Evolutionary conservation across 2,329 filamentous ascomycete genomes (phyloP).

Genomic region (Aspergillus melleus): DNA sequence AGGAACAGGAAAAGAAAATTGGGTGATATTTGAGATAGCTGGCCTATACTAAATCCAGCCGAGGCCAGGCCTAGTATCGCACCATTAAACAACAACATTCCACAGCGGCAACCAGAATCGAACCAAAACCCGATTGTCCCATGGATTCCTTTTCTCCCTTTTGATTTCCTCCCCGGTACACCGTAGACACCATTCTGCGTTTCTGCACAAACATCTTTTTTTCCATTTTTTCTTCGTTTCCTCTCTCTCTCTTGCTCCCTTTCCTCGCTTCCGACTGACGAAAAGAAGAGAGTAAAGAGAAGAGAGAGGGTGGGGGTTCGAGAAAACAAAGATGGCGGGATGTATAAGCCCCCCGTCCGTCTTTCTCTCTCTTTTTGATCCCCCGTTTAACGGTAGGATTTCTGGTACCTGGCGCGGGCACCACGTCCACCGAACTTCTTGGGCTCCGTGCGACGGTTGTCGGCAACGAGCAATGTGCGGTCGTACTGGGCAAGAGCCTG

Average conservation of each 20-base stretch:
- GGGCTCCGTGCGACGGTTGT: slow-evolving; percentile 98
- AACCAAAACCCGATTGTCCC: slow-evolving; percentile 13
- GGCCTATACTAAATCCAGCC: slow-evolving; percentile 31
- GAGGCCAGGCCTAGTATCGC: slow-evolving; percentile 27
- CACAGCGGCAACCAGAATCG: slow-evolving; percentile 25
- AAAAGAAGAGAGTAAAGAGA: neutral
- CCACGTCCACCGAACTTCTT: slow-evolving; percentile 88
- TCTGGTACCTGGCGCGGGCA: slow-evolving; percentile 96
- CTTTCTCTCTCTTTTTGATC: neutral
- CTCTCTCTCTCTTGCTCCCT: neutral
- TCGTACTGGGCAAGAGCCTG: slow-evolving; percentile 94
- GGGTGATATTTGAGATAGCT: slow-evolving; percentile 34
- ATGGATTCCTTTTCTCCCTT: slow-evolving; percentile 4
- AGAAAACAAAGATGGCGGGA: slow-evolving; percentile 11
- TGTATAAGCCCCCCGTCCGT: neutral
- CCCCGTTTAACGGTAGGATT: slow-evolving; percentile 88
- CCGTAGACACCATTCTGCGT: slow-evolving; percentile 17
- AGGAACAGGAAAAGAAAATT: slow-evolving; percentile 14
- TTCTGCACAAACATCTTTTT: slow-evolving; percentile 12
- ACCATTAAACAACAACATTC: slow-evolving; percentile 21
- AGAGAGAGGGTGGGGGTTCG: slow-evolving; percentile 18
- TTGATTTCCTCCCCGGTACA: slow-evolving; percentile 17
- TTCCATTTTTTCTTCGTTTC: slow-evolving; percentile 6
- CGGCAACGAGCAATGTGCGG: slow-evolving; percentile 95
- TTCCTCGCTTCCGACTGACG: neutral